Evolutionary conservation across 805 yeast species (phyloP).

Genomic region (Pichia californica): DNA sequence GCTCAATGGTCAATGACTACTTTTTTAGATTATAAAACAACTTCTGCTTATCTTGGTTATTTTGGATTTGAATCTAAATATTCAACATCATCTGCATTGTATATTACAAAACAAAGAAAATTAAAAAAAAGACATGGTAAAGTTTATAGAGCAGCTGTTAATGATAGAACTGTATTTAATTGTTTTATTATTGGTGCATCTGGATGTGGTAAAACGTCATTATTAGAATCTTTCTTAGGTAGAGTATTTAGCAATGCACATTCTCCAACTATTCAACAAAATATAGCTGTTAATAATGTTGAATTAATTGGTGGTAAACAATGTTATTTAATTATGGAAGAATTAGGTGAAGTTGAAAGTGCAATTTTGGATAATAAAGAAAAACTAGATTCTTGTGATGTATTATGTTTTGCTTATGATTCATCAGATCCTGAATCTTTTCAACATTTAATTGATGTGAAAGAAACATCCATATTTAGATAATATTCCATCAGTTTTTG

Average conservation of each 20-base stretch:
- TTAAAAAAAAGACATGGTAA: slow-evolving; percentile 61
- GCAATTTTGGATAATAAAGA: slow-evolving; percentile 68
- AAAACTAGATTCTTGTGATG: slow-evolving; percentile 82
- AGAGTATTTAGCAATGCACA: slow-evolving; percentile 64
- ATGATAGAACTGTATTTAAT: slow-evolving; percentile 86
- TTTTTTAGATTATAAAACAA: slow-evolving; percentile 71
- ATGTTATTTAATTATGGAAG: slow-evolving; percentile 86
- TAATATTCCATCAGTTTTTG: slow-evolving; percentile 75
- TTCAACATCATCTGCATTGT: slow-evolving; percentile 44
- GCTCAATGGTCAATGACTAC: slow-evolving; percentile 99
- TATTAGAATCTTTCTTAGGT: slow-evolving; percentile 75
- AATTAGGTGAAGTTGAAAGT: slow-evolving; percentile 78
- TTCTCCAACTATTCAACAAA: slow-evolving; percentile 76
- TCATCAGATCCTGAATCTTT: slow-evolving; percentile 95
- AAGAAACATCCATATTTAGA: slow-evolving; percentile 52
- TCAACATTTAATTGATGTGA: slow-evolving; percentile 68
- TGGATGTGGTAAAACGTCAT: slow-evolving; percentile 80
- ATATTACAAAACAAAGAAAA: slow-evolving; percentile 77
- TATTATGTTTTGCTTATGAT: slow-evolving; percentile 83
- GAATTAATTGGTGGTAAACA: slow-evolving; percentile 94
- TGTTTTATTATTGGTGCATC: slow-evolving; percentile 84
- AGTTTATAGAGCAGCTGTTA: slow-evolving; percentile 56
- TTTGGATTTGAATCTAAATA: slow-evolving; percentile 67
- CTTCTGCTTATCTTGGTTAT: slow-evolving; percentile 83
- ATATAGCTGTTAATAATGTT: slow-evolving; percentile 83